Evolutionary conservation across 306 rosid genomes (phyloP), one percentile per base, ranked within the genome.

Genomic region (Begonia peltatifolia): DNA sequence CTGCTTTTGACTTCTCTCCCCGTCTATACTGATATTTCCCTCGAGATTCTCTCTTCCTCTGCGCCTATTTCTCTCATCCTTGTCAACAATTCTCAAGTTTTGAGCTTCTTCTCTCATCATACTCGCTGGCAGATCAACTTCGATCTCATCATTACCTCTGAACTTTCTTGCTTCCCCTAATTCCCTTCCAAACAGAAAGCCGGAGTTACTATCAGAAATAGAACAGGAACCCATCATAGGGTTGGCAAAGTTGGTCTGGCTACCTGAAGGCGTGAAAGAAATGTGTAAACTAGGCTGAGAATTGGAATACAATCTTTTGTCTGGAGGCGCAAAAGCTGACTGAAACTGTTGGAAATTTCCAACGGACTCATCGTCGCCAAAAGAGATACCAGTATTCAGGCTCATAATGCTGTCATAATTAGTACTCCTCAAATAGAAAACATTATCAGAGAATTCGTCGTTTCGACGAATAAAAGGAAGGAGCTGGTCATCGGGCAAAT

Each of bases 141-240:
- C 46, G 46, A 83, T 63, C 63, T 67, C 79, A 64, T 59, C 75
- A 64, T 59, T 54, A 10, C 50, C 53, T 50, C 59, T 74, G 82
- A 87, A 87, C 71, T 80, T 83, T 11, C 87, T 87, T 41, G 94
- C 96, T 63, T 87, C 96, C 41, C 78, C 52, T 30, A 93, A 88
- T 68, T 65, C 96, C 68, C 71, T 80, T 48, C 50, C 69, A 62
- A 80, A 87, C 66, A 78, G 94, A 67, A 69, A 70, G 49, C 80
- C 63, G 42, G 96, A 83, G 12, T 75, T 74, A 47, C 62, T 82
- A 57, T 83, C 76, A 47, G 73, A 70, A 42, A 74, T 83, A 47
- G 83, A 75, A 67, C 78, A 83, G 43, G 70, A 80, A 58, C 84
- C 80, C 73, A 80, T 50, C 51, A 80, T 30, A 5, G 38, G 38